Evolutionary conservation across 495 filamentous ascomycete species (phyloP).

Genomic region (Aspergillus wentii): DNA sequence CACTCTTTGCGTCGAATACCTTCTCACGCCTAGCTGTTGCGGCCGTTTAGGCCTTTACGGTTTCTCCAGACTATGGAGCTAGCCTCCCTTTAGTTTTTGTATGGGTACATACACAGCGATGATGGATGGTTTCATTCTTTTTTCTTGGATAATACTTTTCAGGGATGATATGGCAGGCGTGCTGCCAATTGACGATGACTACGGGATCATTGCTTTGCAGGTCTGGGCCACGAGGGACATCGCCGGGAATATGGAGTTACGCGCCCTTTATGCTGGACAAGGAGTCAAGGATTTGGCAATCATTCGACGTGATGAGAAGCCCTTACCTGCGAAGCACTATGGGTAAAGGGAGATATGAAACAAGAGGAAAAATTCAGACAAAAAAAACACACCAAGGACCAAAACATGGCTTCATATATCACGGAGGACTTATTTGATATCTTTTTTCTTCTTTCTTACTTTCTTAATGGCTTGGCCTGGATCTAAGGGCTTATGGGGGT

Average conservation of each 20-base stretch:
- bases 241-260: slow-evolving; percentile 2
- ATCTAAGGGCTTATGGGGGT: slow-evolving; percentile 10
- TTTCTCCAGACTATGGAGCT: not conserved
- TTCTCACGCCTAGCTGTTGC: no score
- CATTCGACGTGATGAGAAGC: not conserved
- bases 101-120: slow-evolving; percentile 22
- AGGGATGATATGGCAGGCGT: slow-evolving; percentile 13
- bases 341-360: not conserved
- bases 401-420: not conserved
- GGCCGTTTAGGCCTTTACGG: slow-evolving; percentile 5
- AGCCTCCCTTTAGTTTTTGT: slow-evolving; percentile 6
- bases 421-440: slow-evolving; percentile 1
- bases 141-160: slow-evolving; percentile 28
- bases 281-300: slow-evolving; percentile 4
- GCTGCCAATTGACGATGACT: slow-evolving; percentile 16
- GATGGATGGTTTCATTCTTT: slow-evolving; percentile 27
- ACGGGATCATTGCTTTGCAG: slow-evolving; percentile 10
- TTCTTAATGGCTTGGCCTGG: slow-evolving; percentile 7
- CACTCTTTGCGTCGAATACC: not conserved
- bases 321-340: not conserved
- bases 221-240: slow-evolving; percentile 4
- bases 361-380: no score
- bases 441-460: slow-evolving; percentile 8
- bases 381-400: slow-evolving; percentile 3
- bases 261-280: not conserved